These are phyloP conservation scores for Periglandula ipomoeae DNA, from an alignment of 2,329 filamentous ascomycete species.

Conservation along the genomic window DNA sequence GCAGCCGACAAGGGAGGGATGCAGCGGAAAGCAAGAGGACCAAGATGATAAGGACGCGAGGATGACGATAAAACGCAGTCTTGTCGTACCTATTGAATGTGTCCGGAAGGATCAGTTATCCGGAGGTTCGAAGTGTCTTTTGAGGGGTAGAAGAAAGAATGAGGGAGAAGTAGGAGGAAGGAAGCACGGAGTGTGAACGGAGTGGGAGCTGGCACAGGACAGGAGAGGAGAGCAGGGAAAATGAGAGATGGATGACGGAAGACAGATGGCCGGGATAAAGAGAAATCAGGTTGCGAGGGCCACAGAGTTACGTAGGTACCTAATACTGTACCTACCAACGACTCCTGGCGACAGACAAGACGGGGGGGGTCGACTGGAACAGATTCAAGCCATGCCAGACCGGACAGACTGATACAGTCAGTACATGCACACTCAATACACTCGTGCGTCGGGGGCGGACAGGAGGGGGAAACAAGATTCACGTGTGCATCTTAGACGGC, in stretches of 20 bases:
- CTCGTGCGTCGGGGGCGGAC: no score
- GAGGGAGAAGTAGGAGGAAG: conserved; percentile 4
- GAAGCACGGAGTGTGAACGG: neutral
- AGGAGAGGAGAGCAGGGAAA: neutral
- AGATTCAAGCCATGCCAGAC: no score
- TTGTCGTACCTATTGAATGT: conserved; percentile 4
- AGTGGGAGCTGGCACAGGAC: neutral
- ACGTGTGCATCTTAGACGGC: no score
- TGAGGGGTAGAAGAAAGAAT: conserved; percentile 3
- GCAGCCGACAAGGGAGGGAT: conserved; percentile 5
- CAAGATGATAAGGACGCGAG: conserved; percentile 8
- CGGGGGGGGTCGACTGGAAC: no score
- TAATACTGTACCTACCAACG: no score
- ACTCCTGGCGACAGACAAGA: no score
- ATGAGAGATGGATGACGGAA: conserved; percentile 7
- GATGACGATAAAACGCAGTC: conserved; percentile 3
- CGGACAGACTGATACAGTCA: no score
- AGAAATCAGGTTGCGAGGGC: neutral
- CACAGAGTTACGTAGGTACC: no score
- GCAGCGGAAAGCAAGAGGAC: conserved; percentile 6
- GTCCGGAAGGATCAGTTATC: neutral
- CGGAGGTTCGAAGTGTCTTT: neutral
- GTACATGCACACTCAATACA: no score
- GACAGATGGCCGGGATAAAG: conserved; percentile 1
- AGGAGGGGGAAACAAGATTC: no score